Evolutionary conservation across 2,329 filamentous ascomycete genomes (phyloP).

Genomic region (Trichoderma sp.): DNA sequence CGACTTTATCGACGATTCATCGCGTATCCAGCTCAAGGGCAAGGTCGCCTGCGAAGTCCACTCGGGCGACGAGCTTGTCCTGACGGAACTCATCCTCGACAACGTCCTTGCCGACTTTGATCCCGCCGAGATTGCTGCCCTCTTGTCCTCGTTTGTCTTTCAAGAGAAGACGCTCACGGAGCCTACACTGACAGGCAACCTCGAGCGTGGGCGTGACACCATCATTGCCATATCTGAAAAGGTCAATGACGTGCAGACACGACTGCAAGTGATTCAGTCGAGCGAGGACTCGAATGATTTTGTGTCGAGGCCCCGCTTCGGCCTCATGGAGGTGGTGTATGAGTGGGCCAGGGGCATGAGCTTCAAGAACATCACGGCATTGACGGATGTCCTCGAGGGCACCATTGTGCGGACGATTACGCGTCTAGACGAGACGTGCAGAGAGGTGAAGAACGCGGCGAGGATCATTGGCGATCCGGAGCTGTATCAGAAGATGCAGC

Average conservation of each 20-base stretch:
- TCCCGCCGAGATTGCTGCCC: slow-evolving; percentile 90
- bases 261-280: slow-evolving; percentile 88
- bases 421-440: slow-evolving; percentile 88
- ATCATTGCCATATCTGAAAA: slow-evolving; percentile 91
- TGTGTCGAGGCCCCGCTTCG: slow-evolving; percentile 80
- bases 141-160: slow-evolving; percentile 94
- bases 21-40: slow-evolving; percentile 90
- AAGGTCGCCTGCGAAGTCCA: slow-evolving; percentile 99
- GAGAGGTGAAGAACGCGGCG: slow-evolving; percentile 96
- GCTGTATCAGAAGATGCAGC: slow-evolving; percentile 94
- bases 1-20: slow-evolving; percentile 83
- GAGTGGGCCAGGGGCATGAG: slow-evolving; percentile 98
- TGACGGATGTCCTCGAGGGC: slow-evolving; percentile 95
- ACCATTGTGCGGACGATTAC: slow-evolving; percentile 97
- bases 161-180: slow-evolving; percentile 88
- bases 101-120: slow-evolving; percentile 95
- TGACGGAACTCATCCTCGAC: slow-evolving; percentile 94
- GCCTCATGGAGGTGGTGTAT: slow-evolving; percentile 95
- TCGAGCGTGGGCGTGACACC: slow-evolving; percentile 78
- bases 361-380: slow-evolving; percentile 93
- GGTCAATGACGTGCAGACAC: slow-evolving; percentile 84
- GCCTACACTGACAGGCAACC: slow-evolving; percentile 75
- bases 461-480: slow-evolving; percentile 92
- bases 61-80: slow-evolving; percentile 90
- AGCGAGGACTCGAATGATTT: slow-evolving; percentile 93